Base-by-base conservation (phyloP, 2,329 filamentous ascomycete genomes). In the Lasiodiplodia gonubiensis region DNA sequence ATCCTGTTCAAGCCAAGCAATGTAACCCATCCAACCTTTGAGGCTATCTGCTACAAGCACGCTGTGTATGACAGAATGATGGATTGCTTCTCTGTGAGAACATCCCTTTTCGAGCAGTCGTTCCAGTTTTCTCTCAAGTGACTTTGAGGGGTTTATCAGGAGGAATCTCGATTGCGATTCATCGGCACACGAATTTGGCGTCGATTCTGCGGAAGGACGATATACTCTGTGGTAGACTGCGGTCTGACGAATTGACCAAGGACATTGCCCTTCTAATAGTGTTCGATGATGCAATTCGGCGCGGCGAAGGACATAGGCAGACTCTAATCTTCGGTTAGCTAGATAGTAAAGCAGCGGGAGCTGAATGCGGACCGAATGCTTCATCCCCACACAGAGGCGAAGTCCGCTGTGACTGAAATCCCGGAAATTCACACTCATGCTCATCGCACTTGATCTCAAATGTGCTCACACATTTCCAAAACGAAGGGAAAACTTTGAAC, bases 181-280 rank as follows among this genome's bases (percentile, higher is more conserved):
- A 10, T 37, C 10, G 4, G 35, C 3, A 14, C 35, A 7, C 18
- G 4, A 30, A 37, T 6, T 10, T 10, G 18, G 18, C 8, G 5
- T 12, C 30, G 16, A n/a, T 14, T 14, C n/a, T 14, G 21, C 37
- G 7, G 1, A 10, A 25, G 30, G 35, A 16, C 8, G 30, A 16
- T n/a, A 1, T 4, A 54, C 7, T 11, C 25, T 53, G 35, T 70
- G 68, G 55, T 70, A 70, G 2, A 69, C 67, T 6, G 61, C 68
- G 1, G 63, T 69, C 39, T 69, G 68, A 7, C 68, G 61, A 18
- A 70, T 70, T 25, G 68, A 70, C 63, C 63, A 70, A 11, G 68
- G 67, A 4, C n/a, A 35, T 49, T 67, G 61, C 18, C 63, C 68
- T 65, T 70, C 30, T 6, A 23, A n/a, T 2, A 37, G 10, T 25